phyloP scores from a whole-genome alignment of 1,284 basidiomycete genomes.

The Pyrrhoderma noxium region DNA sequence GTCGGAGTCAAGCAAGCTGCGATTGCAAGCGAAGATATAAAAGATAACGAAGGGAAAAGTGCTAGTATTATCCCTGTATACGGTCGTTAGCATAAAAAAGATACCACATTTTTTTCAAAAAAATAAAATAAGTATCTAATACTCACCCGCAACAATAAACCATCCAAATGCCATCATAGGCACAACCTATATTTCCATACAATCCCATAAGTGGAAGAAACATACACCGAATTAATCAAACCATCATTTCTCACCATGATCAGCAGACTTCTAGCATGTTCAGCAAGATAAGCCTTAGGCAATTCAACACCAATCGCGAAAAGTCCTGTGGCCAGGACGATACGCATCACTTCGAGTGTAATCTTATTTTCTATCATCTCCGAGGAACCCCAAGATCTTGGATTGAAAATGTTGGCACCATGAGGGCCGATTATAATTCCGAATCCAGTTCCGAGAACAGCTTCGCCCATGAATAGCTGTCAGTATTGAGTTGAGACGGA shows the following conservation, averaged over 20 bases:
- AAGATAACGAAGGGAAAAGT: conserved; percentile 64
- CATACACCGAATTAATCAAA: too few relatives aligned
- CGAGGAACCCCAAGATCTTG: conserved; percentile 59
- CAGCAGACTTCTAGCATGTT: conserved; percentile 52
- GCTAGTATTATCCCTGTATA: conserved; percentile 48
- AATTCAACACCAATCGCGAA: conserved; percentile 73
- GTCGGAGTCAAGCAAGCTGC: conserved; percentile 91
- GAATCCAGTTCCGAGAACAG: conserved; percentile 80
- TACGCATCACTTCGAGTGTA: conserved; percentile 71
- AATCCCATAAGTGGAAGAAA: too few relatives aligned
- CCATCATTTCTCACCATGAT: conserved; percentile 41
- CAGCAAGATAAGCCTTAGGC: conserved; percentile 56
- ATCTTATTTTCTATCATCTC: conserved; percentile 42
- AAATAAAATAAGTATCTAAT: background rate
- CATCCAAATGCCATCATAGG: conserved; percentile 78
- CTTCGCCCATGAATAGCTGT: conserved; percentile 85
- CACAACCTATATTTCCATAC: conserved; percentile 31
- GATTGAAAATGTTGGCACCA: conserved; percentile 70
- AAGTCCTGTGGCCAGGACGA: conserved; percentile 62
- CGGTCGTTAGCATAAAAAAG: background rate
- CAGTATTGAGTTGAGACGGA: background rate
- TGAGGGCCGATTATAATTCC: conserved; percentile 73
- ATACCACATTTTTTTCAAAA: background rate
- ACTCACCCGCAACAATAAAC: conserved; percentile 54
- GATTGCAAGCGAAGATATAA: conserved; percentile 74